Conservation (phyloP, 169 alveolate species). For the Neospora caninum region DNA sequence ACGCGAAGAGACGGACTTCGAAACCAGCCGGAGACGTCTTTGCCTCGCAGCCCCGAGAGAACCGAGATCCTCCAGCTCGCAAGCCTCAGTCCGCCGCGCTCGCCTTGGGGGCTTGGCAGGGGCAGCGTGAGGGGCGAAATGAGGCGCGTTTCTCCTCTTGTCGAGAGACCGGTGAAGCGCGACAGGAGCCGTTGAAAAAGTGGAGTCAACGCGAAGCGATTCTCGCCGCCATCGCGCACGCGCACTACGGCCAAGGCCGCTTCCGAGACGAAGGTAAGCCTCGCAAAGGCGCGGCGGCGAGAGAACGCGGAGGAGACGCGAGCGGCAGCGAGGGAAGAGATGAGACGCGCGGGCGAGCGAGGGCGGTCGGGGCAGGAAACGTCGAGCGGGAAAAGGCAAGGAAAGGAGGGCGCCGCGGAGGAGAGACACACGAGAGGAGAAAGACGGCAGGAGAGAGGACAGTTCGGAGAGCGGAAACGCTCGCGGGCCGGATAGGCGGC, state of each 20-base stretch:
- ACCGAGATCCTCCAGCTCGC: background rate
- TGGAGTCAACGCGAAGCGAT: background rate
- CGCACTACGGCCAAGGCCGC: background rate
- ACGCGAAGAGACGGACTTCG: background rate
- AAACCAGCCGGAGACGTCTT: background rate
- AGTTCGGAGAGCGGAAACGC: too few species aligned
- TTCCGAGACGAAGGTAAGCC: too few species aligned
- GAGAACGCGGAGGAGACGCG: background rate
- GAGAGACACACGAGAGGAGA: background rate
- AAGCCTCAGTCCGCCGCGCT: background rate
- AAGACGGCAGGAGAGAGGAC: too few species aligned
- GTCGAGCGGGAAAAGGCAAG: background rate
- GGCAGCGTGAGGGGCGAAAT: background rate
- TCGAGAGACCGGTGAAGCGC: background rate
- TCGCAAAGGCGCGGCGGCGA: too few species aligned
- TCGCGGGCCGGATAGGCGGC: too few species aligned
- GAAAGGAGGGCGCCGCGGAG: background rate
- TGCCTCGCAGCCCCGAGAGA: background rate
- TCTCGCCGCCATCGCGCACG: background rate
- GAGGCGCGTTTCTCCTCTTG: background rate
- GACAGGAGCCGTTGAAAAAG: background rate
- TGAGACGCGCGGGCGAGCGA: background rate
- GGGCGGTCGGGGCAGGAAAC: too few species aligned
- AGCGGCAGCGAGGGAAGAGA: background rate
- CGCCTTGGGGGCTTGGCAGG: background rate